Conservation (phyloP, 371 early-diverging fungal species). For the Mortierella sp. region DNA sequence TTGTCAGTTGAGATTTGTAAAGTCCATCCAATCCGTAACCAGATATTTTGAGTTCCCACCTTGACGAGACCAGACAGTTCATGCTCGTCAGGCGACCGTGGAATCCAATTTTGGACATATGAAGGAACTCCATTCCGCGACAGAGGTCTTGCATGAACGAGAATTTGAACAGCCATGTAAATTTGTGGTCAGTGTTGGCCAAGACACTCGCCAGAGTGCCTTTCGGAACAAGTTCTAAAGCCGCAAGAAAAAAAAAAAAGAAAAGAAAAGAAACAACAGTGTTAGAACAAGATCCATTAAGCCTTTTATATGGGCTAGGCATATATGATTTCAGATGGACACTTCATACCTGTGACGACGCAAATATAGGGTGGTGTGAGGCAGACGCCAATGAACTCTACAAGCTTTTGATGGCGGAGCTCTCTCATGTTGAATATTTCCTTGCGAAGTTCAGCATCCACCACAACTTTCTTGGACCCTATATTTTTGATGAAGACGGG, state of each 20-base stretch:
- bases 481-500: slow-evolving; percentile 62
- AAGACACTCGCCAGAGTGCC: slow-evolving; percentile 60
- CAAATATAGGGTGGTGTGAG: slow-evolving; percentile 51
- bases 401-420: slow-evolving; percentile 58
- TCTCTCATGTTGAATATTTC: slow-evolving; percentile 59
- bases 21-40: slow-evolving; percentile 62
- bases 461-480: slow-evolving; percentile 45
- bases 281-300: no score
- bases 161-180: slow-evolving; percentile 66
- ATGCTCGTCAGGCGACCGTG: slow-evolving; percentile 63
- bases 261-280: neutral
- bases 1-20: slow-evolving; percentile 48
- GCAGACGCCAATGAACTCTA: slow-evolving; percentile 58
- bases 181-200: slow-evolving; percentile 61
- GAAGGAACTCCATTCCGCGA: slow-evolving; percentile 64
- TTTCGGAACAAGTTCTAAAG: slow-evolving; percentile 60
- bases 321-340: neutral
- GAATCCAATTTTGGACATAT: slow-evolving; percentile 61
- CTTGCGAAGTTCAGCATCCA: slow-evolving; percentile 48
- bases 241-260: neutral
- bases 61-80: slow-evolving; percentile 62
- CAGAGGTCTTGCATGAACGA: slow-evolving; percentile 65
- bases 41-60: slow-evolving; percentile 66
- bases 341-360: slow-evolving; percentile 56
- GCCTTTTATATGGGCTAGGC: no score